Base-by-base conservation (phyloP, 2,329 filamentous ascomycete genomes). In the Pezicula rhizophila region DNA sequence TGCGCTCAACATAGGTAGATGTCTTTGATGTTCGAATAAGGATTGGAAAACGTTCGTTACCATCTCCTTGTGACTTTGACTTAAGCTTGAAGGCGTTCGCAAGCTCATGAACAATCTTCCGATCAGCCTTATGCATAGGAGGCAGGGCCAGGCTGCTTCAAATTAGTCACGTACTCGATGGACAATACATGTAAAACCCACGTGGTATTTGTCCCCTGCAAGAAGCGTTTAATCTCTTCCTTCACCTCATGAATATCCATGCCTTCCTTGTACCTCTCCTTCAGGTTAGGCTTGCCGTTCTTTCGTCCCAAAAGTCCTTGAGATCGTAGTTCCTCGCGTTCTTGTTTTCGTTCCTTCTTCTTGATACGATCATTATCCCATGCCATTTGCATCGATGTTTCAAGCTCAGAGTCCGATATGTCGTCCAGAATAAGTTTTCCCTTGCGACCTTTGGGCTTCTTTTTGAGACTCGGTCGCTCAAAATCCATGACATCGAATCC, bases 401-500 rank as follows among this genome's bases (percentile, higher is more conserved):
- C 80, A 1, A 89, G 64, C 46, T 91, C 87, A 1, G 79, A 80
- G 57, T 91, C 87, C 0, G 78, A 79, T 8, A 85, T 65, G 18
- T 77, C 69, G 17, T 79, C 71, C 12, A 74, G 66, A 4, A 73
- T 70, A 41, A 76, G 66, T 46, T 75, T 71, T 41, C 71, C 74
- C 53, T 79, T 78, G 12, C 75, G 73, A 39, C 80, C 81, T 64
- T 87, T 89, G 55, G 77, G 72, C 60, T 80, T 84, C 53, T 76
- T 80, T 40, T 67, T 78, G 5, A 90, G 65, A 46, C 82, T 89
- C 1, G 84, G 82, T 23, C 83, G 76, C 14, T 87, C 78, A 68
- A 87, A 89, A 60, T 95, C 88, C 84, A 93, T 92, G 40, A 95
- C 73, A 61, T 96, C 89, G 54, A 96, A 84, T 8, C 82, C 86